These are phyloP conservation scores for Stevia rebaudiana DNA, from an alignment of 140 eudicot genomes.

Conservation along the genomic window DNA sequence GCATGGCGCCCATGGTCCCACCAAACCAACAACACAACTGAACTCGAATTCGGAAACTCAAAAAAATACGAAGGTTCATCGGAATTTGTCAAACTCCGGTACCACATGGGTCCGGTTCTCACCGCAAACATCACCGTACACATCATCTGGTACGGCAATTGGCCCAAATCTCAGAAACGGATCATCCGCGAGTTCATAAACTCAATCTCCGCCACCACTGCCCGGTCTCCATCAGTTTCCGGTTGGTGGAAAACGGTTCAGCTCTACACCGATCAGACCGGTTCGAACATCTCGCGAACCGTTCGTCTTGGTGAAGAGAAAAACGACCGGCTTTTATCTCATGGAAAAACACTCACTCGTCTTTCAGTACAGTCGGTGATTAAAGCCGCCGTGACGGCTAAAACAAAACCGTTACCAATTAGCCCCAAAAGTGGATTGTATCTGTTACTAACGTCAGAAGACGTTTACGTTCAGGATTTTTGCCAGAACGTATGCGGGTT, in stretches of 20 bases:
- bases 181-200: slow-evolving; percentile 79
- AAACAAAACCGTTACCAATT: slow-evolving; percentile 70
- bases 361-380: slow-evolving; percentile 75
- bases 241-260: slow-evolving; percentile 90
- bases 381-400: slow-evolving; percentile 60
- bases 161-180: slow-evolving; percentile 58
- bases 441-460: slow-evolving; percentile 61
- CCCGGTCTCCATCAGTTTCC: slow-evolving; percentile 54
- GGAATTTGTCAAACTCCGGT: slow-evolving; percentile 64
- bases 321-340: slow-evolving; percentile 69
- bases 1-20: slow-evolving; percentile 90
- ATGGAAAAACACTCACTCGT: slow-evolving; percentile 69
- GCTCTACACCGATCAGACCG: slow-evolving; percentile 87
- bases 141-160: slow-evolving; percentile 87
- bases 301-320: slow-evolving; percentile 63
- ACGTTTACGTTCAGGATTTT: slow-evolving; percentile 74
- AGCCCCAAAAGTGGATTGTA: slow-evolving; percentile 67
- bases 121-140: slow-evolving; percentile 76
- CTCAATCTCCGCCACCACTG: slow-evolving; percentile 55
- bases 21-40: slow-evolving; percentile 33
- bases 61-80: slow-evolving; percentile 93
- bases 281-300: slow-evolving; percentile 60
- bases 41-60: slow-evolving; percentile 42
- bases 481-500: slow-evolving; percentile 83
- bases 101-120: slow-evolving; percentile 98